Base-by-base conservation (phyloP, 148 eudicot genomes). In the Fagopyrum homotropicum region DNA sequence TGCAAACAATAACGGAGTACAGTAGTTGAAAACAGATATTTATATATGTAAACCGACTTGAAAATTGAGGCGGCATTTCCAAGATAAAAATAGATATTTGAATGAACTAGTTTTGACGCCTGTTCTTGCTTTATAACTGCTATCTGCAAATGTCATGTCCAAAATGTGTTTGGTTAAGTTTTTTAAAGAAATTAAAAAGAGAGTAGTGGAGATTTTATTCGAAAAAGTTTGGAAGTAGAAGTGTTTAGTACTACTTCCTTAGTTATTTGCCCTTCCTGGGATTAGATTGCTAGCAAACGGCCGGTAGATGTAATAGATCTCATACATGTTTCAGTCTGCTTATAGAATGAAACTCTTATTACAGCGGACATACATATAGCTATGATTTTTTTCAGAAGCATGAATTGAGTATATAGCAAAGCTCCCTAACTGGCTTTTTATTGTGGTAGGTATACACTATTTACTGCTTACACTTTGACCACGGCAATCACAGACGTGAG, bases 401-500 rank as follows among this genome's bases (percentile, higher is more conserved):
- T 35, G 40, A 1, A 35, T 35, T 35, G 3, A 35, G 40, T 35
- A 35, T 2, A 1, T 56, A 2, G 7, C 6, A 26, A 55, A 50
- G 45, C 16, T 30, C 30, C 63, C 54, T 50, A 49, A 63, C 69
- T 45, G 50, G 26, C 43, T 10, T 14, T 22, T 49, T 29, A 43
- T 63, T 11, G 9, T 51, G 75, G 12, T 77, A 94, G 98, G 98
- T 94, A 92, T 73, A 90, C 90, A 59, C 69, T 92, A 78, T 90
- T 75, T 82, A 88, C 97, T 11, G 98, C 92, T 63, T 94, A 87
- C 77, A 91, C 98, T 43, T 83, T 97, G 64, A 90, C 97, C 75
- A 87, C 91, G 70, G 97, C 98, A 17, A 78, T 94, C 79, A 94
- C 98, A 59, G 98, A 94, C 76, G 90, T 93, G 98, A 94, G 98